phyloP scores from a whole-genome alignment of 495 filamentous ascomycete genomes.

The Penicillium antarcticum region DNA sequence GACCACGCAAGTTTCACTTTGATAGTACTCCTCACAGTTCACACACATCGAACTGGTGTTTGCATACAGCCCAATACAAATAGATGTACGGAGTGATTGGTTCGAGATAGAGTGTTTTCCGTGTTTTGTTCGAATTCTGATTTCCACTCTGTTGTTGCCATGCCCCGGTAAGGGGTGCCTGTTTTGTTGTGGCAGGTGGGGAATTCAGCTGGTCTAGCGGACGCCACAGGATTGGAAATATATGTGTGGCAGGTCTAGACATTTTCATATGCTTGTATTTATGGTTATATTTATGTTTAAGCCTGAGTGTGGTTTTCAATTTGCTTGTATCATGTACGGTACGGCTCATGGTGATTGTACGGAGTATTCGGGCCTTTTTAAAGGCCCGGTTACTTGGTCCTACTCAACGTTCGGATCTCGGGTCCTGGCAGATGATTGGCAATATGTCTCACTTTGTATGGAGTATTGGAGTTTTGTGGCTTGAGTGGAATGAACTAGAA shows the following conservation, averaged over 20 bases:
- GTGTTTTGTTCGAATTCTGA: neutral
- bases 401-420: neutral
- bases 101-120: neutral
- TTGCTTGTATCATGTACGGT: too few species aligned
- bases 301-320: too few species aligned
- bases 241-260: slow-evolving; percentile 10
- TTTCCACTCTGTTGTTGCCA: neutral
- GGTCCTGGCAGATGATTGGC: neutral
- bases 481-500: too few species aligned
- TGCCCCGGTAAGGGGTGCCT: slow-evolving; percentile 2
- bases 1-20: slow-evolving; percentile 4
- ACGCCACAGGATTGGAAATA: slow-evolving; percentile 17
- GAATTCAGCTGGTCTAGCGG: slow-evolving; percentile 8
- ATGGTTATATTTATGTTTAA: neutral
- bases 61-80: neutral
- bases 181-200: slow-evolving; percentile 14
- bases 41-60: neutral
- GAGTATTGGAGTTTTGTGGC: neutral
- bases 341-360: neutral
- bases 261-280: neutral
- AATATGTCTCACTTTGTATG: neutral
- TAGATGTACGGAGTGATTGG: too few species aligned
- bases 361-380: neutral
- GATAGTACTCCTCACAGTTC: neutral
- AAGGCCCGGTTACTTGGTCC: too few species aligned